Evolutionary conservation across 371 early-diverging fungal genomes (phyloP), one percentile per base, ranked within the genome.

Genomic region (Actinomortierella ambigua): DNA sequence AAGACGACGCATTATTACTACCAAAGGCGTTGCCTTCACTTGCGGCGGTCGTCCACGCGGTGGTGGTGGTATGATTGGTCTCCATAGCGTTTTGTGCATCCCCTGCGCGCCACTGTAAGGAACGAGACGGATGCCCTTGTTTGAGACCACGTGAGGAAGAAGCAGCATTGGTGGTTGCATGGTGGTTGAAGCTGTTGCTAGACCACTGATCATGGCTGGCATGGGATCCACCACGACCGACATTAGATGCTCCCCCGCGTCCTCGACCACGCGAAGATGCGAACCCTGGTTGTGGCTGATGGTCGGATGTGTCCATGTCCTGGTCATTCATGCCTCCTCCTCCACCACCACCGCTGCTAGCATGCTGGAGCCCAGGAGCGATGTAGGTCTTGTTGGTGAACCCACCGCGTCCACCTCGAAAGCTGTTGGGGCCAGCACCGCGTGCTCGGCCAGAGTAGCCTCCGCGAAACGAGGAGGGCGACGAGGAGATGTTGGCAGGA

Each of bases 51-150:
- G 51, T n/a, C 15, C n/a, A 4, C 51, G 28, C 26, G 13, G 15
- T 22, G 50, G 22, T 27, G 2, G 22, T 28, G 28, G 28, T 51
- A 2, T 51, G 28, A 9, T 14, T n/a, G 34, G 24, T 51, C 14
- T 51, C 28, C 18, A 28, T 7, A 1, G 50, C 3, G 27, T 51
- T 51, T 24, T 18, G 13, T 23, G 65, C 6, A 9, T 29, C 47
- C 3, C 49, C 60, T 43, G 63, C 46, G 9, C 64, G 69, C 63
- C 64, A 69, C 39, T 69, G 63, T 15, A 69, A 28, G 3, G 69
- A 69, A 15, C 50, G 40, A 49, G n/a, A 63, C 23, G 63, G 69
- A 34, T 11, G 7, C 4, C 34, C 34, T 11, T 34, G 34, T 34
- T 34, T 34, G 34, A 4, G 34, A 11, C 34, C 34, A 11, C 34